phyloP scores from a whole-genome alignment of 768 basidiomycete species.

The Leucocoprinus sp. region DNA sequence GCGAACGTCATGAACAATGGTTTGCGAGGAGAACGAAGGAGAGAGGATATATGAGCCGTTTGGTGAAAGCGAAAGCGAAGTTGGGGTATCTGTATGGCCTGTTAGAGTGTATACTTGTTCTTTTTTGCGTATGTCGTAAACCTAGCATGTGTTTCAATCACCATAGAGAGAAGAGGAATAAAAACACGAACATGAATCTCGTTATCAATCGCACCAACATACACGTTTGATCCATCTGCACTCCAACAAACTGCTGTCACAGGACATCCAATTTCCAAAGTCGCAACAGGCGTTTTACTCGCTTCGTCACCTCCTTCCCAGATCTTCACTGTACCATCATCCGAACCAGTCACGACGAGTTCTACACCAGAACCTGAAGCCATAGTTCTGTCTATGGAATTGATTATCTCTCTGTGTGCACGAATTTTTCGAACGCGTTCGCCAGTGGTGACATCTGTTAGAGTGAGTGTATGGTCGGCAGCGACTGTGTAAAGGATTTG shows the following conservation, averaged over 20 bases:
- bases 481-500: conserved; percentile 74
- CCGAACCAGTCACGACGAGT: conserved; percentile 79
- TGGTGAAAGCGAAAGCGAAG: conserved; percentile 88
- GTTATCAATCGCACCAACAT: conserved; percentile 91
- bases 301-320: conserved; percentile 86
- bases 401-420: conserved; percentile 89
- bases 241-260: conserved; percentile 92
- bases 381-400: conserved; percentile 79
- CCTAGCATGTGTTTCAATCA: conserved; percentile 33
- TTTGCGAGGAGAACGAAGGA: conserved; percentile 86
- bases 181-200: conserved; percentile 76
- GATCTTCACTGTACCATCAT: conserved; percentile 85
- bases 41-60: conserved; percentile 83
- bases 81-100: conserved; percentile 90
- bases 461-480: conserved; percentile 78
- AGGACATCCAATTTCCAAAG: conserved; percentile 81
- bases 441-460: conserved; percentile 79
- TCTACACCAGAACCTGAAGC: conserved; percentile 80
- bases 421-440: conserved; percentile 73
- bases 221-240: conserved; percentile 82
- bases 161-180: background rate
- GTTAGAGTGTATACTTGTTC: conserved; percentile 71
- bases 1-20: conserved; percentile 87
- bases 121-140: conserved; percentile 84
- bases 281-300: conserved; percentile 63